phyloP scores from a whole-genome alignment of 148 eudicot genomes.

The Spergularia bocconei region DNA sequence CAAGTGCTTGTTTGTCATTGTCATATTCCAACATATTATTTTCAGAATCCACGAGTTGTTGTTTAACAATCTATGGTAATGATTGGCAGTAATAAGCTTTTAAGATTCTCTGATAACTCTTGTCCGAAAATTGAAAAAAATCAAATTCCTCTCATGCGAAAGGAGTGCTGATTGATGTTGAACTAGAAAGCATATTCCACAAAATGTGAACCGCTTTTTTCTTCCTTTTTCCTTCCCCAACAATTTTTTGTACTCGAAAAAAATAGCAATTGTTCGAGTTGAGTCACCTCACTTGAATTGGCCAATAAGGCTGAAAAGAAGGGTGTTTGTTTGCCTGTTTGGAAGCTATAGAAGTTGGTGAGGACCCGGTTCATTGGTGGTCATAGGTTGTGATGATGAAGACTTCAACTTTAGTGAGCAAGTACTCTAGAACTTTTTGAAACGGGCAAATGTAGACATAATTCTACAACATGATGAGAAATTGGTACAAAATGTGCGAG shows the following conservation, averaged over 20 bases:
- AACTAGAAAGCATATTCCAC: not conserved
- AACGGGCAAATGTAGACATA: too few relatives aligned
- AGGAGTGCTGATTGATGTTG: slow-evolving; percentile 7
- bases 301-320: not conserved
- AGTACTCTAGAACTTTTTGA: slow-evolving; percentile 7
- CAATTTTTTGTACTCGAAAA: not conserved
- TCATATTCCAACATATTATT: slow-evolving; percentile 14
- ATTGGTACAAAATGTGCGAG: too few relatives aligned
- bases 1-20: not conserved
- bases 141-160: not conserved
- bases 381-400: slow-evolving; percentile 20
- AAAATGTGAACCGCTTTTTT: not conserved
- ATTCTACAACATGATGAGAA: too few relatives aligned
- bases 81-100: slow-evolving; percentile 8
- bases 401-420: slow-evolving; percentile 1
- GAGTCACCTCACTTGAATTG: not conserved
- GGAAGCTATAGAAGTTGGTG: slow-evolving; percentile 7
- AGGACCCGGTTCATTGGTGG: slow-evolving; percentile 4
- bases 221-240: too few relatives aligned
- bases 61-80: slow-evolving; percentile 13
- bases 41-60: slow-evolving; percentile 26
- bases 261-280: not conserved
- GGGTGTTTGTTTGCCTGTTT: not conserved
- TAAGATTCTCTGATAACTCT: slow-evolving; percentile 15
- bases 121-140: not conserved